A percentile compares a stretch with the other conserved stretches of the same genome.
Evolutionary conservation across 305 asterid genomes (phyloP).

Genomic region (Solanum hybrid): DNA sequence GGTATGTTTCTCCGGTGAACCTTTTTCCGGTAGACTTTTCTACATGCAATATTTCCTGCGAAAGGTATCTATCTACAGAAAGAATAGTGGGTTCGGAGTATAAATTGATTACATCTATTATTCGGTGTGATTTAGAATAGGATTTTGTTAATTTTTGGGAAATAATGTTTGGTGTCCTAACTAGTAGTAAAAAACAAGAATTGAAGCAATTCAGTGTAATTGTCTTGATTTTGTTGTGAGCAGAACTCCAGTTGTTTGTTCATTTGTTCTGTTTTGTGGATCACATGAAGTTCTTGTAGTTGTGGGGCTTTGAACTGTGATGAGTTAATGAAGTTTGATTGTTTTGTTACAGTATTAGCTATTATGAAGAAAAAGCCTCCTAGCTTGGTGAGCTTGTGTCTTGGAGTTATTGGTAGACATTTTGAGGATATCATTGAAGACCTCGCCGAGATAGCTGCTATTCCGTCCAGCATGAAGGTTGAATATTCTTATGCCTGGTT

Average conservation of each 20-base stretch:
- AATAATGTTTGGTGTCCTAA: background rate
- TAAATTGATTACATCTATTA: background rate
- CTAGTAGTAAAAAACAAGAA: background rate
- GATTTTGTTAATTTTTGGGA: background rate
- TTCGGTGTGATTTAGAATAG: background rate
- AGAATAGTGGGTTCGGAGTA: background rate
- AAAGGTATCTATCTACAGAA: background rate
- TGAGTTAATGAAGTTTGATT: background rate
- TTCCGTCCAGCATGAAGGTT: constrained; percentile 74
- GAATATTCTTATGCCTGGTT: background rate
- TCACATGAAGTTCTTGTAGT: background rate
- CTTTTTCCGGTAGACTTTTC: background rate
- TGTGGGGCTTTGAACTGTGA: background rate
- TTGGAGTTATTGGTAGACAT: constrained; percentile 73
- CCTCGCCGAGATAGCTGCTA: constrained; percentile 45
- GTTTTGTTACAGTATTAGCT: constrained; percentile 30
- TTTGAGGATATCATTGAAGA: constrained; percentile 80
- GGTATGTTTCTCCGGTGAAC: background rate
- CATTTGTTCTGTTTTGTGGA: background rate
- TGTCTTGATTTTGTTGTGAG: background rate
- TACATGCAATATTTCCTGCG: background rate
- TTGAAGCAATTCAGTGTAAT: background rate
- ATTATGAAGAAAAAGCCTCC: constrained; percentile 44
- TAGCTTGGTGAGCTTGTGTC: constrained; percentile 70
- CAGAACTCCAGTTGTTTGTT: background rate